Percentiles rank a stretch among this genome's conserved stretches.
These are phyloP conservation scores for Pseudogymnoascus sp. DNA, from an alignment of 2,329 filamentous ascomycete genomes.

Conservation along the genomic window DNA sequence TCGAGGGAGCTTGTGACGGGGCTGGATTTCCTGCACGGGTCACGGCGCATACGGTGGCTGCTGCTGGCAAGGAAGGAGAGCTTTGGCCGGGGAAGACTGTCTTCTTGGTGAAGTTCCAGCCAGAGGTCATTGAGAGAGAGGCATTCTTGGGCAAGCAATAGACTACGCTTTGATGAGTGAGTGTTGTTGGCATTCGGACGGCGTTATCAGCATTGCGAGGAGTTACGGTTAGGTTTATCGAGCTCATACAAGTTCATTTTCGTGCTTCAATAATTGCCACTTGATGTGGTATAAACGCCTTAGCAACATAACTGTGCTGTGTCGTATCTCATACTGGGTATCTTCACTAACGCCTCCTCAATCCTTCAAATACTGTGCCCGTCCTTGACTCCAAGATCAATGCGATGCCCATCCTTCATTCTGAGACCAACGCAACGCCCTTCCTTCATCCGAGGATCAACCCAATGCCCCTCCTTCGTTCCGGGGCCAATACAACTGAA, in stretches of 20 bases:
- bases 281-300: neutral
- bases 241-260: conserved; percentile 7
- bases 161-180: neutral
- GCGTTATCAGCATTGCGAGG: conserved; percentile 22
- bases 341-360: neutral
- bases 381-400: neutral
- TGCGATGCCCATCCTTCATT: too few species aligned
- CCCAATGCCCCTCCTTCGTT: neutral
- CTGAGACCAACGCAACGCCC: neutral
- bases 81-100: conserved; percentile 97
- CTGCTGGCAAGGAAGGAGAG: conserved; percentile 47
- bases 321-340: neutral
- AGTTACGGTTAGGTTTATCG: conserved; percentile 15
- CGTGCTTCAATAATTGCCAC: neutral
- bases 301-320: neutral
- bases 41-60: conserved; percentile 68
- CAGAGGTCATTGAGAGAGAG: conserved; percentile 89
- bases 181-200: conserved; percentile 9
- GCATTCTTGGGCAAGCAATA: conserved; percentile 48
- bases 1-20: conserved; percentile 93
- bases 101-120: conserved; percentile 85
- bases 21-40: conserved; percentile 84
- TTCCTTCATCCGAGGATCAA: neutral
- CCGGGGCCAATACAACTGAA: neutral
- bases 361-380: neutral